phyloP scores from a whole-genome alignment of 169 alveolate genomes.

The Plasmodium falciparum region DNA sequence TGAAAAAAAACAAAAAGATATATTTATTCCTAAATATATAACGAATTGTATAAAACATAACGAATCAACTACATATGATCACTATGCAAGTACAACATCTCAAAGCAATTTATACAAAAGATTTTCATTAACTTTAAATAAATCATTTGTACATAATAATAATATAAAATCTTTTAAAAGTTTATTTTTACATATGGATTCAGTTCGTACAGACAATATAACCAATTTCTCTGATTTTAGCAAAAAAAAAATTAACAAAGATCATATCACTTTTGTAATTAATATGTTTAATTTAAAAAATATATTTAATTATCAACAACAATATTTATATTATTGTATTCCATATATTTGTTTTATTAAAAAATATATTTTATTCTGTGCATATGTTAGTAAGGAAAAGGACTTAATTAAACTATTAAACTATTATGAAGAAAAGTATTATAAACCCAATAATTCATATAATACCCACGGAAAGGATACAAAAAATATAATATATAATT shows the following conservation, averaged over 20 bases:
- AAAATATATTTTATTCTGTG: slow-evolving; percentile 40
- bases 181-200: slow-evolving; percentile 2
- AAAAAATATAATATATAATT: too few species aligned
- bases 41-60: slow-evolving; percentile 11
- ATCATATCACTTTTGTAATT: slow-evolving; percentile 32
- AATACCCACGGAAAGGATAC: background rate
- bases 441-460: background rate
- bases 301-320: slow-evolving; percentile 38
- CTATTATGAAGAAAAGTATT: slow-evolving; percentile 17
- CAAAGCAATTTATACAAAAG: slow-evolving; percentile 15
- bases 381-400: slow-evolving; percentile 29
- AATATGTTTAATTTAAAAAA: slow-evolving; percentile 23
- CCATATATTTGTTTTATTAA: slow-evolving; percentile 38
- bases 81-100: background rate
- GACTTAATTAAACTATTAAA: slow-evolving; percentile 28
- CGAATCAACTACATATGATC: background rate
- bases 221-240: slow-evolving; percentile 32
- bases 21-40: slow-evolving; percentile 35
- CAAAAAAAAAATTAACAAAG: slow-evolving; percentile 36
- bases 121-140: slow-evolving; percentile 12
- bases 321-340: slow-evolving; percentile 41
- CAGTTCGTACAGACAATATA: slow-evolving; percentile 3
- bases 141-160: background rate
- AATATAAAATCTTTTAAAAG: slow-evolving; percentile 12
- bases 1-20: slow-evolving; percentile 23